phyloP scores from a whole-genome alignment of 371 early-diverging fungal species.

The Cokeromyces recurvatus region DNA sequence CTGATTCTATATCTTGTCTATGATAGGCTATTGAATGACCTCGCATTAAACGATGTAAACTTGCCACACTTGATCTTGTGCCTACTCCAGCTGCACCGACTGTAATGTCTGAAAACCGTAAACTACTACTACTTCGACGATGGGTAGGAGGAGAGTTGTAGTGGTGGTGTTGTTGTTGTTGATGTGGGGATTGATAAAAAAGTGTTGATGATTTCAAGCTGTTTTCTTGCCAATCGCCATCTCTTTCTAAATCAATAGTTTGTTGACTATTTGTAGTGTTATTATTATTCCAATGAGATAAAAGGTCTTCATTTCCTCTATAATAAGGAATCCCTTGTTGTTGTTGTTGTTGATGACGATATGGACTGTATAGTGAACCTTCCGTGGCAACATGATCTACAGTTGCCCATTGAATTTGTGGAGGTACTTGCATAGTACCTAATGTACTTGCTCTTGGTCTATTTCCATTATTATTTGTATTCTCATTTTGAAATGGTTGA shows the following conservation, averaged over 20 bases:
- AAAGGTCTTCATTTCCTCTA: neutral
- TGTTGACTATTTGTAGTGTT: neutral
- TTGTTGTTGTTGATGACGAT: slow-evolving; percentile 6
- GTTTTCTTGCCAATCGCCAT: slow-evolving; percentile 25
- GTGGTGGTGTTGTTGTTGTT: no score
- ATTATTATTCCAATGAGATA: neutral
- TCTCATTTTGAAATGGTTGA: neutral
- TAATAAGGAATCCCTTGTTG: neutral
- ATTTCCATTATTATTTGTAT: neutral
- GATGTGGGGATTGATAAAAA: neutral
- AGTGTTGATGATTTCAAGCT: neutral
- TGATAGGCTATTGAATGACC: slow-evolving; percentile 26
- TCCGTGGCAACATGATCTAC: slow-evolving; percentile 10
- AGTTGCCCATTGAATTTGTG: slow-evolving; percentile 31
- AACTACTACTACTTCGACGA: slow-evolving; percentile 33
- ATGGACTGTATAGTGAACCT: slow-evolving; percentile 14
- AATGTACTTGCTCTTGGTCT: slow-evolving; percentile 44
- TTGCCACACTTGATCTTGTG: slow-evolving; percentile 21
- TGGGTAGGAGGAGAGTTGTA: slow-evolving; percentile 12
- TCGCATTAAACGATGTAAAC: slow-evolving; percentile 38
- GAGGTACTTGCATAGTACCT: slow-evolving; percentile 37
- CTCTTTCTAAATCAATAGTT: slow-evolving; percentile 22
- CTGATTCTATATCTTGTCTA: slow-evolving; percentile 48
- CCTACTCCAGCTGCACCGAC: neutral
- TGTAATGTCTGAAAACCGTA: slow-evolving; percentile 23